Conservation (phyloP, 208 protist genomes). For the Leishmania arabica region DNA sequence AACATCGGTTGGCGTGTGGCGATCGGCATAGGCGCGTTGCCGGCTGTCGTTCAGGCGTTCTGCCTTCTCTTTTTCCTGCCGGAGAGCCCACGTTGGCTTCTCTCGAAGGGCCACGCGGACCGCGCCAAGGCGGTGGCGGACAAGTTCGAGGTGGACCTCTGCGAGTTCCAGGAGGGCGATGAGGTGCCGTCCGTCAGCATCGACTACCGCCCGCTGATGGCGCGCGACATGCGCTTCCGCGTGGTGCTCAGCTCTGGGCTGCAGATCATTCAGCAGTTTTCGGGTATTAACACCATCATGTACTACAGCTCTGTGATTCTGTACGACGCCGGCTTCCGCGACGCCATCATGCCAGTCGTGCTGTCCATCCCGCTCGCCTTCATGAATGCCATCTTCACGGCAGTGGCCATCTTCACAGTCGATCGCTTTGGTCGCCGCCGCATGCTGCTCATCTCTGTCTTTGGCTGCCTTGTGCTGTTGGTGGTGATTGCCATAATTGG, state of each 20-base stretch:
- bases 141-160: constrained; percentile 68
- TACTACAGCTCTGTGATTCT: constrained; percentile 94
- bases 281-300: constrained; percentile 94
- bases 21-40: constrained; percentile 79
- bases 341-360: constrained; percentile 77
- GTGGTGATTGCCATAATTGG: constrained; percentile 61
- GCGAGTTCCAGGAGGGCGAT: constrained; percentile 42
- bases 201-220: constrained; percentile 59
- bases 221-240: constrained; percentile 62
- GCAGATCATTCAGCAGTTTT: constrained; percentile 93
- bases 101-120: constrained; percentile 49
- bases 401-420: constrained; percentile 77
- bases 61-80: constrained; percentile 83
- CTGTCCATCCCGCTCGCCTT: constrained; percentile 85
- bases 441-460: constrained; percentile 72
- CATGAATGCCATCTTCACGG: constrained; percentile 89
- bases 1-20: constrained; percentile 92
- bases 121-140: constrained; percentile 54
- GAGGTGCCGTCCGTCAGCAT: constrained; percentile 47
- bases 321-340: constrained; percentile 76
- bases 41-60: constrained; percentile 83
- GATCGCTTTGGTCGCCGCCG: constrained; percentile 78
- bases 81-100: constrained; percentile 88
- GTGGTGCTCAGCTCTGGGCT: constrained; percentile 82
- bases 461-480: constrained; percentile 65